These are phyloP conservation scores for Tylopilus intermedius DNA, from an alignment of 768 basidiomycete species.

Conservation along the genomic window DNA sequence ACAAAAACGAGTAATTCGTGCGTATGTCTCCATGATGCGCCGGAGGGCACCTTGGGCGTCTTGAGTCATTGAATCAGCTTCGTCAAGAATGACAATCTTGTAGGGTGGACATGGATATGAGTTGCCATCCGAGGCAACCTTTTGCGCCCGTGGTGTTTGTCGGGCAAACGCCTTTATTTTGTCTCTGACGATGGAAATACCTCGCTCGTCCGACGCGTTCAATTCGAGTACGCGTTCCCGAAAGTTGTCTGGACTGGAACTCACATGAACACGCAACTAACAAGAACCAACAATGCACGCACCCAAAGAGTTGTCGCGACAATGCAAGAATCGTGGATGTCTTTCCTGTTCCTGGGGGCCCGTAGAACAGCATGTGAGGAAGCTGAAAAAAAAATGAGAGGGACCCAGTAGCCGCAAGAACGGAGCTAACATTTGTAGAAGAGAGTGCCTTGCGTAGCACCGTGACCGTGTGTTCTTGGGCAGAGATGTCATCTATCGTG, in stretches of 20 bases:
- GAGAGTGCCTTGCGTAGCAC: slow-evolving; percentile 87
- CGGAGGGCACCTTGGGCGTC: slow-evolving; percentile 95
- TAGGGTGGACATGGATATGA: slow-evolving; percentile 95
- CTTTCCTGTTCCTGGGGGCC: slow-evolving; percentile 97
- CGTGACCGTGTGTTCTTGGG: slow-evolving; percentile 93
- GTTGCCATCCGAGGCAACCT: slow-evolving; percentile 68
- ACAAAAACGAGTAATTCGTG: slow-evolving; percentile 94
- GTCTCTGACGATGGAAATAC: slow-evolving; percentile 93
- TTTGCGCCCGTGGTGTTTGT: slow-evolving; percentile 81
- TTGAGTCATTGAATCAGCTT: slow-evolving; percentile 99
- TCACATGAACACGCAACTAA: not conserved
- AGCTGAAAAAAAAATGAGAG: slow-evolving; percentile 50
- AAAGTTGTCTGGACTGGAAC: slow-evolving; percentile 87
- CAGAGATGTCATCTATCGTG: slow-evolving; percentile 96
- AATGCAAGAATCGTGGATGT: slow-evolving; percentile 97
- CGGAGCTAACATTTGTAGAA: slow-evolving; percentile 74
- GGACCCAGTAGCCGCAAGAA: not conserved
- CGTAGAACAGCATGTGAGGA: slow-evolving; percentile 99
- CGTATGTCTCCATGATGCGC: slow-evolving; percentile 99
- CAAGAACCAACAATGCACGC: slow-evolving; percentile 19
- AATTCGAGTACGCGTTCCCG: slow-evolving; percentile 89
- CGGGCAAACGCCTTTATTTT: slow-evolving; percentile 98
- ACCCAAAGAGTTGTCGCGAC: slow-evolving; percentile 93
- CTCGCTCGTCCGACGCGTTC: slow-evolving; percentile 98
- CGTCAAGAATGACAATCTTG: slow-evolving; percentile 98